Percentiles rank a stretch among this genome's conserved stretches.
Evolutionary conservation across 2,329 filamentous ascomycete species (phyloP).

Genomic region (Canariomyces notabilis): DNA sequence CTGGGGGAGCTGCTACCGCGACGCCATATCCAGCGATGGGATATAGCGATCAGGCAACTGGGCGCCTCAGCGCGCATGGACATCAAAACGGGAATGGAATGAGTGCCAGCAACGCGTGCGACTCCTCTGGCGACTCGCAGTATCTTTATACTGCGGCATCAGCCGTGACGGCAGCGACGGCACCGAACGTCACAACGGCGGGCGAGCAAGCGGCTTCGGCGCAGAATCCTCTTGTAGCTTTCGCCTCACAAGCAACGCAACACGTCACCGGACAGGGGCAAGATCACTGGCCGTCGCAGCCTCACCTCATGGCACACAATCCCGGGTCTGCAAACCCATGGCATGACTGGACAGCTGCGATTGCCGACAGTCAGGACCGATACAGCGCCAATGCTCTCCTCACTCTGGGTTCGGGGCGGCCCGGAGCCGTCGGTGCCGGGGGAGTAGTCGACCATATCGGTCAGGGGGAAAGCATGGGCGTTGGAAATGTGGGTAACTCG

Average conservation of each 20-base stretch:
- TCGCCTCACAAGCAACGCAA: slow-evolving; percentile 37
- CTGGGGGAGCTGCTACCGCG: slow-evolving; percentile 3
- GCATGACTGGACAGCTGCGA: slow-evolving; percentile 51
- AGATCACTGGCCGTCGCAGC: slow-evolving; percentile 22
- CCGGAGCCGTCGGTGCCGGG: slow-evolving; percentile 16
- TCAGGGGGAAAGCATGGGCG: slow-evolving; percentile 14
- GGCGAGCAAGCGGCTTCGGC: slow-evolving; percentile 23
- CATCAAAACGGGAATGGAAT: slow-evolving; percentile 18
- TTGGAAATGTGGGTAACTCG: slow-evolving; percentile 2
- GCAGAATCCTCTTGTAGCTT: slow-evolving; percentile 36
- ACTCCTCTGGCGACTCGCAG: slow-evolving; percentile 14
- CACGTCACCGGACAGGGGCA: slow-evolving; percentile 21
- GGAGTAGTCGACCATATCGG: slow-evolving; percentile 15
- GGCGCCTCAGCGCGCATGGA: slow-evolving; percentile 4
- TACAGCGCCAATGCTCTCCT: slow-evolving; percentile 47
- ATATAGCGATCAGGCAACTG: slow-evolving; percentile 17
- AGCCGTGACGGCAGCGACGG: slow-evolving; percentile 14
- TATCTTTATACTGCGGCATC: slow-evolving; percentile 23
- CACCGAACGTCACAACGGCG: slow-evolving; percentile 8
- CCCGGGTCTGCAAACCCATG: slow-evolving; percentile 39
- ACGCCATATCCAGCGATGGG: slow-evolving; percentile 22
- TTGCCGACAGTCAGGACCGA: slow-evolving; percentile 45
- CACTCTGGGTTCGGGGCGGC: slow-evolving; percentile 37
- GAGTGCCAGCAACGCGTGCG: slow-evolving; percentile 6
- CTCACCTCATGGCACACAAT: slow-evolving; percentile 31